Evolutionary conservation across 75 land plant genomes (phyloP).

Genomic region (Sequoia sempervirens): DNA sequence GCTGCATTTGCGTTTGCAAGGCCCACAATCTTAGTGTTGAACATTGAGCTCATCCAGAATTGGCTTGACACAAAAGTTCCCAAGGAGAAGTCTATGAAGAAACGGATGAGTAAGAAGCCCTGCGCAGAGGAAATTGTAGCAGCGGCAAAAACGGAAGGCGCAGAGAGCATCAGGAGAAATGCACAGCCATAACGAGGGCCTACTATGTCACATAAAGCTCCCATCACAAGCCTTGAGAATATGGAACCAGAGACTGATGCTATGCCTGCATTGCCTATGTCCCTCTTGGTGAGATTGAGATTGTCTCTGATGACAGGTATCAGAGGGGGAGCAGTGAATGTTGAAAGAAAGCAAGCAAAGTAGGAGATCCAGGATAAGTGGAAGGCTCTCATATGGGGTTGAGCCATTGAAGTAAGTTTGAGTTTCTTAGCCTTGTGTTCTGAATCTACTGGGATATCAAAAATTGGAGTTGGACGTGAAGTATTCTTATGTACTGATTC

Average conservation of each 20-base stretch:
- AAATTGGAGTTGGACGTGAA: conserved; percentile 21
- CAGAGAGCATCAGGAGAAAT: conserved; percentile 59
- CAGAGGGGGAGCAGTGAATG: conserved; percentile 87
- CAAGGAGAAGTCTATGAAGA: conserved; percentile 80
- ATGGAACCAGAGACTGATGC: conserved; percentile 84
- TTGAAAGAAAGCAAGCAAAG: conserved; percentile 83
- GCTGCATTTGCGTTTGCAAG: conserved; percentile 72
- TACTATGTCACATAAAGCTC: conserved; percentile 74
- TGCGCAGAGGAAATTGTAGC: conserved; percentile 35
- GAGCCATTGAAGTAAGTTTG: conserved; percentile 46
- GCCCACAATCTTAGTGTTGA: conserved; percentile 71
- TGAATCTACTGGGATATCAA: conserved; percentile 69
- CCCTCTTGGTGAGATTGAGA: conserved; percentile 60
- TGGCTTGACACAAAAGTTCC: conserved; percentile 93
- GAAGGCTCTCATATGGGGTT: conserved; percentile 83
- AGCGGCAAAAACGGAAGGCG: conserved; percentile 83
- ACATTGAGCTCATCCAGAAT: conserved; percentile 95
- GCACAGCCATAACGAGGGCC: conserved; percentile 86
- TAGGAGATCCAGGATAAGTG: conserved; percentile 87
- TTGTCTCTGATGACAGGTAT: conserved; percentile 87
- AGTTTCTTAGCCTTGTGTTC: conserved; percentile 79
- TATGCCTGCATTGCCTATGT: conserved; percentile 75
- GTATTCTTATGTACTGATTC: neutral
- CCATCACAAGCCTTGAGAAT: conserved; percentile 78
- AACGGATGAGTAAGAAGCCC: conserved; percentile 67